Conservation (phyloP, 768 basidiomycete genomes). For the Fistulinella prunicolor region DNA sequence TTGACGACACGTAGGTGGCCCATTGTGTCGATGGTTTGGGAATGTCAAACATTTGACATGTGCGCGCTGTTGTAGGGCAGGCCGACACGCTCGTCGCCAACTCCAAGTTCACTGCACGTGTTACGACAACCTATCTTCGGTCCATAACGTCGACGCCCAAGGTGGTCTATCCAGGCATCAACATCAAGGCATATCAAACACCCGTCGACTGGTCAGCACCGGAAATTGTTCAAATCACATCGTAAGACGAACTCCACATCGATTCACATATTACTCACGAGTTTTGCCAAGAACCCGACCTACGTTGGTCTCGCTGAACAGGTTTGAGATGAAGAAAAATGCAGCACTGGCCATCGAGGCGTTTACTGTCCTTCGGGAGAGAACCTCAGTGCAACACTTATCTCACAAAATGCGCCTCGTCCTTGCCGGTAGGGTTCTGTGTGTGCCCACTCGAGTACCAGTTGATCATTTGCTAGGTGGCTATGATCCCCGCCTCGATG, state of each 20-base stretch:
- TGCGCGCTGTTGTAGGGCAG: slow-evolving; percentile 52
- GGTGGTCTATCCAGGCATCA: slow-evolving; percentile 97
- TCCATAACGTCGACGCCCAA: slow-evolving; percentile 58
- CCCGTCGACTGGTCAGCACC: slow-evolving; percentile 41
- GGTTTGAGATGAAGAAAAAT: slow-evolving; percentile 97
- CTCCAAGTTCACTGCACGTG: slow-evolving; percentile 82
- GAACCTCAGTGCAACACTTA: slow-evolving; percentile 18
- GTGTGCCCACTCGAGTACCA: background rate
- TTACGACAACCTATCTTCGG: slow-evolving; percentile 74
- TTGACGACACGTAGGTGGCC: slow-evolving; percentile 75
- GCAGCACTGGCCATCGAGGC: slow-evolving; percentile 74
- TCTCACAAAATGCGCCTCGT: slow-evolving; percentile 60
- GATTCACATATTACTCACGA: background rate
- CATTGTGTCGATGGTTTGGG: background rate
- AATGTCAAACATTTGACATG: background rate
- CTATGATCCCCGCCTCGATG: slow-evolving; percentile 82
- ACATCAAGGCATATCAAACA: slow-evolving; percentile 66
- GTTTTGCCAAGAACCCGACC: slow-evolving; percentile 54
- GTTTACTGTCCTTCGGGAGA: slow-evolving; percentile 56
- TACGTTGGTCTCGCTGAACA: slow-evolving; percentile 85
- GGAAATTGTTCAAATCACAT: slow-evolving; percentile 52
- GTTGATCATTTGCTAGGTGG: slow-evolving; percentile 54
- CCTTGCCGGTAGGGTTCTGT: slow-evolving; percentile 58
- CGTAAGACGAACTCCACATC: slow-evolving; percentile 43
- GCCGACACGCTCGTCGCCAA: slow-evolving; percentile 91